Conservation (phyloP, 106 monocot species). For the Dendrobium officinale region DNA sequence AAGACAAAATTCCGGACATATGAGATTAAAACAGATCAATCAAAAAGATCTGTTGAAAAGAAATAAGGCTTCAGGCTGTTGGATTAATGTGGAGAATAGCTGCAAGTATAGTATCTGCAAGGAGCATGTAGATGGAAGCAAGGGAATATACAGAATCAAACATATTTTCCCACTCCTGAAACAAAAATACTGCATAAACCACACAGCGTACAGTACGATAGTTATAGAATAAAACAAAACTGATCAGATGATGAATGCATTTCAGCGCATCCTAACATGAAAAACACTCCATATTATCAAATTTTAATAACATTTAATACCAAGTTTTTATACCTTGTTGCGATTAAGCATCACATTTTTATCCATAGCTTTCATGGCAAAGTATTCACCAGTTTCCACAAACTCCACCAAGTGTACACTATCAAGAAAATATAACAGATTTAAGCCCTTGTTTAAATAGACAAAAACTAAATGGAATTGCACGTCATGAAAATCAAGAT, state of each 20-base stretch:
- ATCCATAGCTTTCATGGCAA: slow-evolving; percentile 99
- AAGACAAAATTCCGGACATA: neutral
- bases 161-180: neutral
- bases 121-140: neutral
- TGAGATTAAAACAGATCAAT: neutral
- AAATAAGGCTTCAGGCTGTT: neutral
- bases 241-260: neutral
- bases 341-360: slow-evolving; percentile 95
- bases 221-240: neutral
- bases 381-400: slow-evolving; percentile 72
- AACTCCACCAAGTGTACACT: slow-evolving; percentile 98
- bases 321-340: slow-evolving; percentile 62
- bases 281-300: neutral
- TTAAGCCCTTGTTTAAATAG: neutral
- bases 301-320: neutral
- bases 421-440: slow-evolving; percentile 12
- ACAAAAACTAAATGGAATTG: neutral
- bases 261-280: neutral
- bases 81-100: neutral
- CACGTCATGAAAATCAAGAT: neutral
- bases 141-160: neutral
- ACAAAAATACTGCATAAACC: neutral
- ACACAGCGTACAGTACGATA: neutral
- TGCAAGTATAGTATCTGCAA: neutral
- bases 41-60: neutral